Evolutionary conservation across 495 filamentous ascomycete genomes (phyloP).

Genomic region (Aspergillus taichungensis): DNA sequence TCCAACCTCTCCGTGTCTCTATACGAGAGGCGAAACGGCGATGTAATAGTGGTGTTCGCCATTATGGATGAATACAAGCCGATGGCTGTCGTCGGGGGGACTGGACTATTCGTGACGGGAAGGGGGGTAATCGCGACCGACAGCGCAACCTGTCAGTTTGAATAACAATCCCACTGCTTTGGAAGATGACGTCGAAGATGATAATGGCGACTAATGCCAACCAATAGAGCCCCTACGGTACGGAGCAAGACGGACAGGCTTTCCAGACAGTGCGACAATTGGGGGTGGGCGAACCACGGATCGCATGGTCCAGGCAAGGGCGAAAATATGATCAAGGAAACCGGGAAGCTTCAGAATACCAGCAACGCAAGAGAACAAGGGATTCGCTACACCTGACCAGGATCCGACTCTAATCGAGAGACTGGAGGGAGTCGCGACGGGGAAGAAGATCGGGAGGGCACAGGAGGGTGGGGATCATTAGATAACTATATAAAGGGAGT

Average conservation of each 20-base stretch:
- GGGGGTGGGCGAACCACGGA: constrained; percentile 10
- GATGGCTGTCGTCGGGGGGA: not conserved
- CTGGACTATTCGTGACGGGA: not conserved
- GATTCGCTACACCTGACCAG: not conserved
- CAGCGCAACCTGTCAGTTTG: not conserved
- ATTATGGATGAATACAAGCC: constrained; percentile 8
- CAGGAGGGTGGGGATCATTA: not conserved
- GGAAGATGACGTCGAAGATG: constrained; percentile 12
- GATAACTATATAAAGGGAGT: constrained; percentile 1
- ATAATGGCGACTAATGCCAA: not conserved
- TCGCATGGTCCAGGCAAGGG: constrained; percentile 16
- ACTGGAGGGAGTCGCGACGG: not conserved
- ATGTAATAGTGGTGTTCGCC: constrained; percentile 19
- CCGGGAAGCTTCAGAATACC: not conserved
- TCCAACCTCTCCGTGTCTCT: constrained; percentile 30
- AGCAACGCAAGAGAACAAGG: not conserved
- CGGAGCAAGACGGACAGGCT: constrained; percentile 4
- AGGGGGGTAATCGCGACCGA: constrained; percentile 1
- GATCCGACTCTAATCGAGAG: not conserved
- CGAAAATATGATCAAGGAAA: not conserved
- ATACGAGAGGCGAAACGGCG: constrained; percentile 39
- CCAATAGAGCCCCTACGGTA: constrained; percentile 6
- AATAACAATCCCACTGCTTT: not conserved
- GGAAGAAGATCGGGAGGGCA: not conserved
- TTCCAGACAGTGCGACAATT: constrained; percentile 5